phyloP scores from a whole-genome alignment of 805 yeast genomes.

The Ogataea siamensis region DNA sequence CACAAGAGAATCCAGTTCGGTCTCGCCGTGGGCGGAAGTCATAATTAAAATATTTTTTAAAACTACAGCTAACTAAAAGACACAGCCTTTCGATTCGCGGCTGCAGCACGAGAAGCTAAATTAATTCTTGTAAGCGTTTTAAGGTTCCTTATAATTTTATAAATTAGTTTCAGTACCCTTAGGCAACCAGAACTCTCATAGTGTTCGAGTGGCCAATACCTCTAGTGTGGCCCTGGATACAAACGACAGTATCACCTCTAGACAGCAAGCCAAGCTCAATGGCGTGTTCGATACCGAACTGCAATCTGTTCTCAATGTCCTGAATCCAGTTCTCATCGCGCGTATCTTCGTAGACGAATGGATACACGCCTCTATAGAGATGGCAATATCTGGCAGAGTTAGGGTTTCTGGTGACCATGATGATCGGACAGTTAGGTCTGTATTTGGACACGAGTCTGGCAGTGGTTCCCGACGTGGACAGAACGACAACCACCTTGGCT shows the following conservation, averaged over 20 bases:
- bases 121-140: neutral
- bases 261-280: slow-evolving; percentile 78
- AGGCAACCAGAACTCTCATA: slow-evolving; percentile 84
- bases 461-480: slow-evolving; percentile 92
- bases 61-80: neutral
- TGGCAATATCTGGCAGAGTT: slow-evolving; percentile 93
- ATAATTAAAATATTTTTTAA: neutral
- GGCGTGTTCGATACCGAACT: slow-evolving; percentile 90
- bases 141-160: slow-evolving; percentile 3
- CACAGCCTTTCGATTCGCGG: slow-evolving; percentile 4
- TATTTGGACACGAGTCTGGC: slow-evolving; percentile 96
- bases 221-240: slow-evolving; percentile 98
- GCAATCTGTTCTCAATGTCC: slow-evolving; percentile 93
- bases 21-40: slow-evolving; percentile 7
- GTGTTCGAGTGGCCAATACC: slow-evolving; percentile 99
- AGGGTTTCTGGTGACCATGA: slow-evolving; percentile 96
- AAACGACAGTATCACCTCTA: slow-evolving; percentile 86
- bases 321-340: slow-evolving; percentile 85
- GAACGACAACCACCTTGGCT: slow-evolving; percentile 94
- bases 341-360: slow-evolving; percentile 75
- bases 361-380: slow-evolving; percentile 98
- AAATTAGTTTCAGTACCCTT: slow-evolving; percentile 15
- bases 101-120: too few relatives aligned
- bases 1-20: slow-evolving; percentile 15
- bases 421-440: slow-evolving; percentile 95